Percentiles rank a stretch among this genome's conserved stretches.
These are phyloP conservation scores for Cunninghamia lanceolata DNA, from an alignment of 75 land plant genomes.

Conservation along the genomic window DNA sequence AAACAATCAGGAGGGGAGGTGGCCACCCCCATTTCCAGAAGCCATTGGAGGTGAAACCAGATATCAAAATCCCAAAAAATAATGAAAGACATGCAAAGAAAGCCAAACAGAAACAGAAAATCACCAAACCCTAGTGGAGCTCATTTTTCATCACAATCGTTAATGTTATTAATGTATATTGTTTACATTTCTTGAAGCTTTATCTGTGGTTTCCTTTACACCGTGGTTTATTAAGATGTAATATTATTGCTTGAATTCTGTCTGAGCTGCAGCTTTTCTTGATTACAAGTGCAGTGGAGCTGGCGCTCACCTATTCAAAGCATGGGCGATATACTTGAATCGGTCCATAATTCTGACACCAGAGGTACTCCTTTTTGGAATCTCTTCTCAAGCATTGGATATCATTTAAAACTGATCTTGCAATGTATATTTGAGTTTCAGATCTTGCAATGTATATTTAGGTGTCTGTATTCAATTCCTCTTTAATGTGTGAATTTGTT, in stretches of 20 bases:
- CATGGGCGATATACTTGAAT: conserved; percentile 82
- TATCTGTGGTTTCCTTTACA: neutral
- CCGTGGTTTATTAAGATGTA: conserved; percentile 9
- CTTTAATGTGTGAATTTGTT: neutral
- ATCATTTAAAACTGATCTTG: conserved; percentile 3
- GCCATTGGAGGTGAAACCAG: too few relatives aligned
- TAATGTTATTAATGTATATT: neutral
- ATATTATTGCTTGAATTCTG: conserved; percentile 8
- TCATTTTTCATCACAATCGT: neutral
- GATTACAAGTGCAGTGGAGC: conserved; percentile 62
- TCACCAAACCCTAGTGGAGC: neutral
- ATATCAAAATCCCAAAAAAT: too few relatives aligned
- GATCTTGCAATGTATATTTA: neutral
- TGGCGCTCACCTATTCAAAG: conserved; percentile 92
- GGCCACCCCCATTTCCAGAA: too few relatives aligned
- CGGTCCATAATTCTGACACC: conserved; percentile 94
- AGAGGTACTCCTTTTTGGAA: conserved; percentile 57
- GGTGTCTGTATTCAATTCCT: neutral
- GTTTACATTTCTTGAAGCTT: neutral
- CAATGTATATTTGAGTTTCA: neutral
- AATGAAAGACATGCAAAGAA: too few relatives aligned
- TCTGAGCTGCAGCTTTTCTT: conserved; percentile 33
- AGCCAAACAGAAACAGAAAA: too few relatives aligned
- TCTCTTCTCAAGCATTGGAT: neutral
- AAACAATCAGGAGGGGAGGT: too few relatives aligned